phyloP scores from a whole-genome alignment of 2,329 filamentous ascomycete species.

The Botrytis tulipae region DNA sequence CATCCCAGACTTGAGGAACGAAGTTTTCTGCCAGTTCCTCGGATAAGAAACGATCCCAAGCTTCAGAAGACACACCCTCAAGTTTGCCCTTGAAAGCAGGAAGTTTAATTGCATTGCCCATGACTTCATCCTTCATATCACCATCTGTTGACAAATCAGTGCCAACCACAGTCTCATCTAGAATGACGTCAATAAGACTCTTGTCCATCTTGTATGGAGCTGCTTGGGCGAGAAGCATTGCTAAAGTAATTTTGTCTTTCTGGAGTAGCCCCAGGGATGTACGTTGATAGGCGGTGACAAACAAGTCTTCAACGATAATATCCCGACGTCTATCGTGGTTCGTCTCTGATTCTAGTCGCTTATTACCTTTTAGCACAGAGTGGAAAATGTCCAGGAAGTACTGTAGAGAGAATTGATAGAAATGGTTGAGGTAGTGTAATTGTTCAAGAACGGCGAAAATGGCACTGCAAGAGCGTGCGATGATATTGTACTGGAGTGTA shows the following conservation, averaged over 20 bases:
- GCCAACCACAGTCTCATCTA: slow-evolving; percentile 74
- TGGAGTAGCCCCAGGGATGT: slow-evolving; percentile 92
- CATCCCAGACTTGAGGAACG: slow-evolving; percentile 75
- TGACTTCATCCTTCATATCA: slow-evolving; percentile 63
- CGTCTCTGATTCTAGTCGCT: slow-evolving; percentile 65
- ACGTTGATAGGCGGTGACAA: slow-evolving; percentile 85
- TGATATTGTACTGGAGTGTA: slow-evolving; percentile 88
- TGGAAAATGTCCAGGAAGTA: slow-evolving; percentile 99
- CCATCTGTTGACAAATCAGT: slow-evolving; percentile 72
- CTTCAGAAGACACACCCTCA: slow-evolving; percentile 56
- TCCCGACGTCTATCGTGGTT: slow-evolving; percentile 80
- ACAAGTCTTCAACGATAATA: slow-evolving; percentile 87
- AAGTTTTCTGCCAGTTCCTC: slow-evolving; percentile 85
- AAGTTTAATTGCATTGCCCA: slow-evolving; percentile 67
- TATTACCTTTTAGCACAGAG: slow-evolving; percentile 79
- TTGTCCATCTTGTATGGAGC: slow-evolving; percentile 97
- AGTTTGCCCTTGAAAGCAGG: slow-evolving; percentile 71
- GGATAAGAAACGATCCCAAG: slow-evolving; percentile 79
- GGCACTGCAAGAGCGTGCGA: slow-evolving; percentile 92
- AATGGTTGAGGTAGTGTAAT: slow-evolving; percentile 96
- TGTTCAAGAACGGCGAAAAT: slow-evolving; percentile 97
- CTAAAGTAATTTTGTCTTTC: slow-evolving; percentile 90
- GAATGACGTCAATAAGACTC: slow-evolving; percentile 77
- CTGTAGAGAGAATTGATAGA: slow-evolving; percentile 98
- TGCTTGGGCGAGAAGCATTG: slow-evolving; percentile 91